Evolutionary conservation across 176 grass and related monocot genomes (phyloP), one percentile per base, ranked within the genome.

Genomic region (sorghum (Sorghum bicolor)): DNA sequence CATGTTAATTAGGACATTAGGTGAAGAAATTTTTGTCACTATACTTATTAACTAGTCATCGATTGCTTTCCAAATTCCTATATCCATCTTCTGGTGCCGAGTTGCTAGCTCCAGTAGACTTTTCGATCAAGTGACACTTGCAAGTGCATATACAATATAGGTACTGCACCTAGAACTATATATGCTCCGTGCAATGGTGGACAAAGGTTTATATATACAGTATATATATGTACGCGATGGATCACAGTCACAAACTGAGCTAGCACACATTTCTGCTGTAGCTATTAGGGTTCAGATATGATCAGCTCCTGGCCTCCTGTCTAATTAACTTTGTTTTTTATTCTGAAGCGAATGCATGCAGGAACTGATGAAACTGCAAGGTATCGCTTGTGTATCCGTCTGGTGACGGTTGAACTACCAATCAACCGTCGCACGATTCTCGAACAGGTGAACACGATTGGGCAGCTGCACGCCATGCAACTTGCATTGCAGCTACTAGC

Each of bases 361-460:
- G 20, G 19, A 55, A n/a, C 19, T 53, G 50, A 53, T 20, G 19
- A 55, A 55, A 55, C 19, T 2, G 52, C 52, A 55, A 55, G 52
- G 52, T 55, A 8, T 53, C 5, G 17, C 8, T 53, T 53, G 16
- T 47, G 11, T 34, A 68, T 37, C 34, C 34, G 66, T 69, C 34
- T 4, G 22, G 57, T 39, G 66, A 12, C 11, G 52, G 44, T 65
- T 15, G 45, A 75, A 68, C 85, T 26, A 67, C 61, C 45, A 26
- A 15, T 16, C 36, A 9, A 7, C 66, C 19, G 16, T 10, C 6
- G 48, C 64, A 3, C 2, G 7, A 34, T 36, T 36, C 32, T 3
- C 37, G 65, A 67, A 19, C 33, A 68, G 8, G 20, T 47, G 87
- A 84, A 26, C 60, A 37, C 68, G 75, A 88, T 34, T 2, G 52